Percentiles rank a stretch among this genome's conserved stretches.
These are phyloP conservation scores for Holtermannia corniformis DNA, from an alignment of 768 basidiomycete genomes.

Conservation along the genomic window DNA sequence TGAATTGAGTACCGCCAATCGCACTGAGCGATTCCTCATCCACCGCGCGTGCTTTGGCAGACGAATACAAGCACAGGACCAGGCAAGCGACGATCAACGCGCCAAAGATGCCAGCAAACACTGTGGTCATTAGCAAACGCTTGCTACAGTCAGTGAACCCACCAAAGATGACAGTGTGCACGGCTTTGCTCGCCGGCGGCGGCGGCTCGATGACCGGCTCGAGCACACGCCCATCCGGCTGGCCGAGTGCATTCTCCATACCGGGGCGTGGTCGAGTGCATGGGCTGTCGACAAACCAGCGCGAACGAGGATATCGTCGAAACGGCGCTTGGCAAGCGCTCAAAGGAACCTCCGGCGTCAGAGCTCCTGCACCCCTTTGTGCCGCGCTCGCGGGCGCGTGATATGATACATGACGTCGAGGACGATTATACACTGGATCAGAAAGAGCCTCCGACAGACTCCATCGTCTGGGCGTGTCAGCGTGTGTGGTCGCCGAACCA, in stretches of 20 bases:
- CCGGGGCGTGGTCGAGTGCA: too few species aligned
- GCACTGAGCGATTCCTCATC: not conserved
- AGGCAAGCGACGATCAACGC: not conserved
- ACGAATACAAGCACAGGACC: not conserved
- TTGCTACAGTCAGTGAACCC: not conserved
- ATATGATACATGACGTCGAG: too few species aligned
- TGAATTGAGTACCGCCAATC: not conserved
- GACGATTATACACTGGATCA: not conserved
- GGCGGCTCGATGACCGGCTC: too few species aligned
- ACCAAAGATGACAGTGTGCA: not conserved
- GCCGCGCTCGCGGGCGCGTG: too few species aligned
- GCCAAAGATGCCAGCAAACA: not conserved
- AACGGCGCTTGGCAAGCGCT: too few species aligned
- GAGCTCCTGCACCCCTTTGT: too few species aligned
- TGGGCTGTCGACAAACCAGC: too few species aligned
- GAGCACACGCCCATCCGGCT: too few species aligned
- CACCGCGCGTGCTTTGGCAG: not conserved
- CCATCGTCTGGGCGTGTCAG: slow-evolving; percentile 2
- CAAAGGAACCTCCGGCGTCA: too few species aligned
- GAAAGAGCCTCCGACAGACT: not conserved
- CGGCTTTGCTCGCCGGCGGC: not conserved
- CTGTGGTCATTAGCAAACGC: not conserved
- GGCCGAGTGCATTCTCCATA: too few species aligned
- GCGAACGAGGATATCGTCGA: too few species aligned
- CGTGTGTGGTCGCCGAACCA: too few species aligned